A percentile compares a stretch with the other conserved stretches of the same genome.
Conservation (phyloP, 75 land plant genomes). For the Selaginella moellendorffii region DNA sequence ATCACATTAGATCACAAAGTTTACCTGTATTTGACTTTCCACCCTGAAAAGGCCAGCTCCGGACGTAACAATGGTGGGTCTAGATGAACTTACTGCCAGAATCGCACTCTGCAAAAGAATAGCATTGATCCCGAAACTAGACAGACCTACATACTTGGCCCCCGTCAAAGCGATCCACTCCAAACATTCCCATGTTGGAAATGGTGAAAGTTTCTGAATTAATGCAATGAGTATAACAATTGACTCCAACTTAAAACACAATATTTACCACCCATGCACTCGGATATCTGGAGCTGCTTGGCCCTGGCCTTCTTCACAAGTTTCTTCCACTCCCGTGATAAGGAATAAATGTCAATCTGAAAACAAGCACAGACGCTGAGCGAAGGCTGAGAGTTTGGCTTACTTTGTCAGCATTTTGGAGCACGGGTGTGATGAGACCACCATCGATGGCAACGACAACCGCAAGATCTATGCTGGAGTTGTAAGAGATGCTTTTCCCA, state of each 20-base stretch:
- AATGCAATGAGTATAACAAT: too few relatives aligned
- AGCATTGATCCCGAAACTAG: too few relatives aligned
- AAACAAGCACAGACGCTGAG: too few relatives aligned
- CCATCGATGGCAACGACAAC: slow-evolving; percentile 86
- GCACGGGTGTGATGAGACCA: slow-evolving; percentile 73
- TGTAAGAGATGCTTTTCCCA: slow-evolving; percentile 71
- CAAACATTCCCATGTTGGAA: slow-evolving; percentile 77
- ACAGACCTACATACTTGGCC: slow-evolving; percentile 48
- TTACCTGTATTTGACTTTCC: slow-evolving; percentile 86
- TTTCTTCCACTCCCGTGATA: slow-evolving; percentile 76
- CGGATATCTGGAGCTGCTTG: slow-evolving; percentile 70
- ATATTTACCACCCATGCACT: slow-evolving; percentile 46
- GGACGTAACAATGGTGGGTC: slow-evolving; percentile 50
- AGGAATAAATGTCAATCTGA: slow-evolving; percentile 61
- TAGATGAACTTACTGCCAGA: slow-evolving; percentile 79
- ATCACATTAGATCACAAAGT: too few relatives aligned
- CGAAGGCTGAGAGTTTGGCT: too few relatives aligned
- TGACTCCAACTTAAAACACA: background rate
- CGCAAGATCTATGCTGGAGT: slow-evolving; percentile 64
- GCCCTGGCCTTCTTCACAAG: slow-evolving; percentile 65
- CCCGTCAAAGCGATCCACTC: slow-evolving; percentile 79
- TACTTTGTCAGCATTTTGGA: too few relatives aligned
- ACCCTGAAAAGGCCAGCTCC: slow-evolving; percentile 62
- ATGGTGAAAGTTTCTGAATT: slow-evolving; percentile 64
- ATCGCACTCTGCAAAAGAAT: slow-evolving; percentile 49